Percentiles rank a stretch among this genome's conserved stretches.
These are phyloP conservation scores for Neonectria hederae DNA, from an alignment of 2,329 filamentous ascomycete genomes.

Conservation along the genomic window DNA sequence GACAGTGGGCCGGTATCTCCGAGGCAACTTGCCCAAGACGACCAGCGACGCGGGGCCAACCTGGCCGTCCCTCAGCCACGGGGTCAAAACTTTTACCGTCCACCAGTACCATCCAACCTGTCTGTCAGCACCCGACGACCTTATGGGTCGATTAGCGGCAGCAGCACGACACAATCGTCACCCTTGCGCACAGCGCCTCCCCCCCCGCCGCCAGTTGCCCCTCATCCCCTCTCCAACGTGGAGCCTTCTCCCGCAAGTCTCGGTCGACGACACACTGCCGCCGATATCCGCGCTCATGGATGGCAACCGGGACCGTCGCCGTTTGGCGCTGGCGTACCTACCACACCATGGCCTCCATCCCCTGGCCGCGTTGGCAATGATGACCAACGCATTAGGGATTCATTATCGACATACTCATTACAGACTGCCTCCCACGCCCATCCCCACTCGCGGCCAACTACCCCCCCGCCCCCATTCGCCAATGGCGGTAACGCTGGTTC, in stretches of 20 bases:
- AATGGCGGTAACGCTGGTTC: constrained; percentile 52
- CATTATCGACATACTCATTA: constrained; percentile 64
- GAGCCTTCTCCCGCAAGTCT: constrained; percentile 74
- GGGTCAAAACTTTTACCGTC: constrained; percentile 73
- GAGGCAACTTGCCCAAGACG: constrained; percentile 86
- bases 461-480: constrained; percentile 60
- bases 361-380: constrained; percentile 60
- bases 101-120: constrained; percentile 83
- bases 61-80: constrained; percentile 69
- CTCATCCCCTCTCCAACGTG: constrained; percentile 72
- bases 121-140: constrained; percentile 78
- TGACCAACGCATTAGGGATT: constrained; percentile 66
- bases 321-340: constrained; percentile 66
- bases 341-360: constrained; percentile 64
- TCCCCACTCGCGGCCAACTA: constrained; percentile 64
- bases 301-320: constrained; percentile 75
- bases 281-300: constrained; percentile 90
- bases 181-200: constrained; percentile 75
- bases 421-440: constrained; percentile 53
- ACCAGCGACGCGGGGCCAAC: constrained; percentile 78
- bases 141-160: constrained; percentile 87
- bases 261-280: constrained; percentile 88
- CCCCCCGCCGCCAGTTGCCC: constrained; percentile 70
- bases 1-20: constrained; percentile 87
- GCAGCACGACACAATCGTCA: constrained; percentile 70